Evolutionary conservation across 352 stramenopile species (phyloP).

Genomic region (Phytophthora hibernalis): DNA sequence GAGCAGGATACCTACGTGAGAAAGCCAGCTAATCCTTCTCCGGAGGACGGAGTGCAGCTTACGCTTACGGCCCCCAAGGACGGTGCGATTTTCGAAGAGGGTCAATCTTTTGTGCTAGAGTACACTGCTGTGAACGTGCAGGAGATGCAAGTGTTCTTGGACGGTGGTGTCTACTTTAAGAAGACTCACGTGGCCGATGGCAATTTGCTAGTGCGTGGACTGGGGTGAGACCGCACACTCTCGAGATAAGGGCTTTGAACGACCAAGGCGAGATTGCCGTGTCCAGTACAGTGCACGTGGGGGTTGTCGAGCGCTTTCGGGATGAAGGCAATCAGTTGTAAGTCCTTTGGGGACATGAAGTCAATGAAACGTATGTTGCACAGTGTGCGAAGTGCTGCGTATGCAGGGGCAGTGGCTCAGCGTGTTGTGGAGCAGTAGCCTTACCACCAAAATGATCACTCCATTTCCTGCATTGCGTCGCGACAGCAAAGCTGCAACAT

Average conservation of each 20-base stretch:
- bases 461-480: constrained; percentile 4
- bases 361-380: constrained; percentile 4
- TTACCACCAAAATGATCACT: constrained; percentile 14
- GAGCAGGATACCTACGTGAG: constrained; percentile 32
- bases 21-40: constrained; percentile 11
- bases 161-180: constrained; percentile 32
- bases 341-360: not conserved
- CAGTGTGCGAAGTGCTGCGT: not conserved
- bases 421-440: constrained; percentile 5
- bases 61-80: constrained; percentile 36
- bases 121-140: constrained; percentile 50
- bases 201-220: constrained; percentile 51
- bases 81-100: constrained; percentile 25
- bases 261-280: constrained; percentile 5
- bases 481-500: constrained; percentile 4
- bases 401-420: not conserved
- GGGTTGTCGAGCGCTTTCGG: constrained; percentile 9
- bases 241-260: constrained; percentile 39
- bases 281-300: constrained; percentile 22
- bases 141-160: constrained; percentile 38
- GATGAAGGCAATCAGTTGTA: not conserved
- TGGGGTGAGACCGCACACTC: constrained; percentile 41
- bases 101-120: constrained; percentile 43
- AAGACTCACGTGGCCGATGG: constrained; percentile 47
- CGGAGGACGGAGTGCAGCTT: constrained; percentile 21